phyloP scores from a whole-genome alignment of 2,329 filamentous ascomycete species.

The Colletotrichum plurivorum region DNA sequence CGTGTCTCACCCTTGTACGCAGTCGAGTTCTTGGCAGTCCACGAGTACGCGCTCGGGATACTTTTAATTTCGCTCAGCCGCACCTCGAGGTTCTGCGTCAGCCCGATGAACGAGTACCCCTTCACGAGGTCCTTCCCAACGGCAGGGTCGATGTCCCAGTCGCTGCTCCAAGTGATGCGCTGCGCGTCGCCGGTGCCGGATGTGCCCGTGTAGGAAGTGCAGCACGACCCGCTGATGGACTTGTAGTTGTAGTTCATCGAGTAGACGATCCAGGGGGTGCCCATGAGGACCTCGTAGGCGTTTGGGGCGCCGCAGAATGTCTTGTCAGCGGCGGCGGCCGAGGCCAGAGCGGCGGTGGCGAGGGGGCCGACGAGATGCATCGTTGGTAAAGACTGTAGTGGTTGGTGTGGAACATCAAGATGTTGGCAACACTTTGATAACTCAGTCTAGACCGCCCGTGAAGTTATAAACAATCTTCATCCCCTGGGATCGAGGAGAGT shows the following conservation, averaged over 20 bases:
- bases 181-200: slow-evolving; percentile 49
- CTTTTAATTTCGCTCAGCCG: slow-evolving; percentile 53
- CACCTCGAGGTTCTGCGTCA: slow-evolving; percentile 58
- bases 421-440: too few relatives aligned
- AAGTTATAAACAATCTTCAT: neutral
- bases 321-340: slow-evolving; percentile 19
- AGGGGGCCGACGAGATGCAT: slow-evolving; percentile 14
- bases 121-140: slow-evolving; percentile 55
- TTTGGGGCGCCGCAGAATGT: slow-evolving; percentile 44
- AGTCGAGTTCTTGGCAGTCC: slow-evolving; percentile 56
- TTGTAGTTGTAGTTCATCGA: slow-evolving; percentile 61
- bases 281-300: slow-evolving; percentile 50
- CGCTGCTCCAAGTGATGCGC: slow-evolving; percentile 53
- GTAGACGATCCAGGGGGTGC: slow-evolving; percentile 60
- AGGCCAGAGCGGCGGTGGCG: slow-evolving; percentile 16
- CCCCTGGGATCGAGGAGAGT: neutral
- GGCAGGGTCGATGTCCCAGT: slow-evolving; percentile 54
- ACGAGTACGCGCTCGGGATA: slow-evolving; percentile 56
- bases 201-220: slow-evolving; percentile 54
- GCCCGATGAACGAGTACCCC: slow-evolving; percentile 60
- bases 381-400: slow-evolving; percentile 9
- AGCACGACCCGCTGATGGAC: slow-evolving; percentile 54
- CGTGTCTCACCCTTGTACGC: slow-evolving; percentile 51
- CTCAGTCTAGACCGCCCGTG: too few relatives aligned
- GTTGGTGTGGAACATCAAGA: too few relatives aligned